A percentile compares a stretch with the other conserved stretches of the same genome.
phyloP scores from a whole-genome alignment of 108 stramenopile genomes.

The Skeletonema menzelii region DNA sequence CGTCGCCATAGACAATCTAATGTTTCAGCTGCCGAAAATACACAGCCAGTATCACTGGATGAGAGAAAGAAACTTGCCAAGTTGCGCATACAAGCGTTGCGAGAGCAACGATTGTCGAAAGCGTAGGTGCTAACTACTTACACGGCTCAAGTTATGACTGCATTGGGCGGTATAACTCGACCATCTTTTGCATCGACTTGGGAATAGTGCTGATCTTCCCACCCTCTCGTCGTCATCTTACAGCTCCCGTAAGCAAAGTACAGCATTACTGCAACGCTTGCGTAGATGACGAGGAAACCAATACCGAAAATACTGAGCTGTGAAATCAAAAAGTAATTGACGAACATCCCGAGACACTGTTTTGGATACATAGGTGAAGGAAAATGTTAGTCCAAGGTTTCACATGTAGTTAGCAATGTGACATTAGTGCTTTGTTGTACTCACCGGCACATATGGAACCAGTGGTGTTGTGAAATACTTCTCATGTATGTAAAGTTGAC shows the following conservation, averaged over 20 bases:
- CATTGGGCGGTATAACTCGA: background rate
- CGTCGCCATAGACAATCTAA: constrained; percentile 63
- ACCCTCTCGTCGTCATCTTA: background rate
- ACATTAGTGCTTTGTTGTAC: too few relatives aligned
- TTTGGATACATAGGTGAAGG: too few relatives aligned
- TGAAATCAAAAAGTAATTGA: constrained; percentile 86
- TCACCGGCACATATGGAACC: constrained; percentile 37
- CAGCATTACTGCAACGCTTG: constrained; percentile 37
- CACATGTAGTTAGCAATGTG: too few relatives aligned
- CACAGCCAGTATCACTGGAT: constrained; percentile 7
- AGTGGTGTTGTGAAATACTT: constrained; percentile 66
- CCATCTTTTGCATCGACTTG: constrained; percentile 18
- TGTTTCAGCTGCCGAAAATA: background rate
- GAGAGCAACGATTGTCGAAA: constrained; percentile 15
- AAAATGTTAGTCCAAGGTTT: too few relatives aligned
- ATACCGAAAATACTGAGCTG: constrained; percentile 69
- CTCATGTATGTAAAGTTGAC: constrained; percentile 6
- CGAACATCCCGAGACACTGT: constrained; percentile 72
- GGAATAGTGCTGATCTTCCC: constrained; percentile 12
- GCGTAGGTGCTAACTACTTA: background rate
- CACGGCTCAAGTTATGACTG: constrained; percentile 20
- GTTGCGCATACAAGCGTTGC: constrained; percentile 25
- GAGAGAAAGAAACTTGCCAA: constrained; percentile 35
- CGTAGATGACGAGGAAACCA: constrained; percentile 56
- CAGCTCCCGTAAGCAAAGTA: constrained; percentile 57